These are phyloP conservation scores for Mucor circinelloides DNA, from an alignment of 371 early-diverging fungal species.

Conservation along the genomic window DNA sequence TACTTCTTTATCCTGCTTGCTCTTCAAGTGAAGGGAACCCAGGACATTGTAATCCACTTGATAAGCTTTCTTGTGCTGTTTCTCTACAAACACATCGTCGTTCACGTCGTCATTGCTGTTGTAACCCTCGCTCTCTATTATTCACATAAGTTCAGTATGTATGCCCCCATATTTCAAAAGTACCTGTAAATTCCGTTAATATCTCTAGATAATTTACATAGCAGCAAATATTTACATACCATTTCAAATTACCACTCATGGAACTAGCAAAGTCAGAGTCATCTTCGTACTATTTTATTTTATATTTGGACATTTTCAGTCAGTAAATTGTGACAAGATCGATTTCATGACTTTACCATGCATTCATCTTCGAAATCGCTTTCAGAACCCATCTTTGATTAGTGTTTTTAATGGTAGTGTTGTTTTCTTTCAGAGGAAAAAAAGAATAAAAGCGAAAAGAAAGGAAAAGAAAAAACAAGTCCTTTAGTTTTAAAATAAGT, in stretches of 20 bases:
- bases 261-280: slow-evolving; percentile 37
- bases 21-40: slow-evolving; percentile 23
- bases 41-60: slow-evolving; percentile 46
- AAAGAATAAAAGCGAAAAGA: background rate
- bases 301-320: background rate
- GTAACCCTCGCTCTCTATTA: slow-evolving; percentile 35
- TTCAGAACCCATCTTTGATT: slow-evolving; percentile 21
- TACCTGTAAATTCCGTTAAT: background rate
- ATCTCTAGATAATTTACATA: background rate
- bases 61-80: slow-evolving; percentile 39
- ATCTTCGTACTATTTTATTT: slow-evolving; percentile 22
- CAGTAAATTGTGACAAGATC: background rate
- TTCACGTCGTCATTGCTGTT: slow-evolving; percentile 37
- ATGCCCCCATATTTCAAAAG: background rate
- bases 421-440: background rate
- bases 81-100: slow-evolving; percentile 39
- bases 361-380: slow-evolving; percentile 30
- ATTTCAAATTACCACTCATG: slow-evolving; percentile 27
- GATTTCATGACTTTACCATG: slow-evolving; percentile 19
- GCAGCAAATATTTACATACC: background rate
- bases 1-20: slow-evolving; percentile 46
- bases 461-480: background rate
- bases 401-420: background rate
- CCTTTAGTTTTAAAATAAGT: background rate
- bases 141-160: background rate